Percentiles rank a stretch among this genome's conserved stretches.
Conservation (phyloP, 2,329 filamentous ascomycete genomes). For the Pseudomassariella vexata region DNA sequence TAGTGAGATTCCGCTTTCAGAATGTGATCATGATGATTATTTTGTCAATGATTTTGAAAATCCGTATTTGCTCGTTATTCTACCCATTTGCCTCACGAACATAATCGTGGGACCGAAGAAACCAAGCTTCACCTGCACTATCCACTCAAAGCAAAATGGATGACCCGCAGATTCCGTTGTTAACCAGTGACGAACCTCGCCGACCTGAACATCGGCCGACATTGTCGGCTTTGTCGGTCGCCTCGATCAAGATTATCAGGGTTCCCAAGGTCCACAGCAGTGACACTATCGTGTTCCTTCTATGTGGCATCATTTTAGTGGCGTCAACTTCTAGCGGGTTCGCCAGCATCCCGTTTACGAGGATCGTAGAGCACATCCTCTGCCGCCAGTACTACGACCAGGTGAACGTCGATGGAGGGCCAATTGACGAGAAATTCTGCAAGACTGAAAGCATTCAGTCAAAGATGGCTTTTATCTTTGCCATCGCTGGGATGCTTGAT, state of each 20-base stretch:
- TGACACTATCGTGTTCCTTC: conserved; percentile 22
- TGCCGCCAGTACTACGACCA: conserved; percentile 29
- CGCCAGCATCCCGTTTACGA: conserved; percentile 23
- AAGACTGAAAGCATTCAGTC: conserved; percentile 28
- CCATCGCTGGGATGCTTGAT: conserved; percentile 20
- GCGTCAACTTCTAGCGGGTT: conserved; percentile 23
- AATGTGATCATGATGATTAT: too few species aligned
- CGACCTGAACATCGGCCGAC: conserved; percentile 12
- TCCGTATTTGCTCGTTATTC: too few species aligned
- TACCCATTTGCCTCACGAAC: too few species aligned
- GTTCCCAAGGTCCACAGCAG: conserved; percentile 18
- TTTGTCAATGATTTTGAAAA: too few species aligned
- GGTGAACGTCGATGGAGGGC: conserved; percentile 11
- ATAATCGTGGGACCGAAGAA: too few species aligned
- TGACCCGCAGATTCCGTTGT: too few species aligned
- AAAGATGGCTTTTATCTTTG: conserved; percentile 28
- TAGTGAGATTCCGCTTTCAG: too few species aligned
- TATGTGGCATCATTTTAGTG: conserved; percentile 26
- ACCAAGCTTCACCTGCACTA: too few species aligned
- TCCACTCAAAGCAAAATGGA: too few species aligned
- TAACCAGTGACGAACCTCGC: too few species aligned
- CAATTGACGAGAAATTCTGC: conserved; percentile 30
- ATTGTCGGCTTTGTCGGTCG: conserved; percentile 17
- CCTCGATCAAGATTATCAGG: conserved; percentile 11
- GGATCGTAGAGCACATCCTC: conserved; percentile 30